Base-by-base conservation (phyloP, 169 alveolate genomes). In the Plasmodium reichenowi region DNA sequence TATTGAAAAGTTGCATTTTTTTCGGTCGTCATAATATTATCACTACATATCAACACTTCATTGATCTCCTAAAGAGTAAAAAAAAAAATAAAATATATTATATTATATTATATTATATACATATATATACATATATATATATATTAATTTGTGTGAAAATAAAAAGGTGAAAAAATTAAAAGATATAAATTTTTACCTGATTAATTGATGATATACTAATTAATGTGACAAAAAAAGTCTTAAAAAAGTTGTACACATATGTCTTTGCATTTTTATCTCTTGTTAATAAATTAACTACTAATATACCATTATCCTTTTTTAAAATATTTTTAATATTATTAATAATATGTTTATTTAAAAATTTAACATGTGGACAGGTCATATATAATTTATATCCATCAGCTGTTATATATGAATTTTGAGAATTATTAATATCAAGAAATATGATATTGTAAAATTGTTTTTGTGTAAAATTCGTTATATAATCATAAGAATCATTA, bases 401-500 rank as follows among this genome's bases (percentile, higher is more conserved):
- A 43, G 60, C 72, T 43, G 58, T 22, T 60, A 85, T 15, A 52
- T 71, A 85, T 0, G 92, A 71, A 54, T 85, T 70, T 68, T 68
- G 76, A 9, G 92, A 45, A 71, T 85, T 85, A 50, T 85, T 85
- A 24, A 85, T 85, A 71, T 85, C 92, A 17, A 85, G 47, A 85
- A 85, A 85, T n/a, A 85, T 85, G 4, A 73, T 56, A 58, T 85
- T 70, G 54, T 85, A 85, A 58, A 58, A 60, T 70, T 85, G 47
- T 7, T 63, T 38, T 15, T 85, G 6, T n/a, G 13, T 3, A 68
- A 8, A 50, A 71, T 68, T 59, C 52, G 17, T 54, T 71, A 85
- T 72, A 59, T 70, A 85, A 22, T 85, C 87, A 45, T 70, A 72
- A 10, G 92, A 38, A 59, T 85, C 92, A n/a, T 59, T 59, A 58